phyloP scores from a whole-genome alignment of 305 asterid species.

The Plantago lanceolata region DNA sequence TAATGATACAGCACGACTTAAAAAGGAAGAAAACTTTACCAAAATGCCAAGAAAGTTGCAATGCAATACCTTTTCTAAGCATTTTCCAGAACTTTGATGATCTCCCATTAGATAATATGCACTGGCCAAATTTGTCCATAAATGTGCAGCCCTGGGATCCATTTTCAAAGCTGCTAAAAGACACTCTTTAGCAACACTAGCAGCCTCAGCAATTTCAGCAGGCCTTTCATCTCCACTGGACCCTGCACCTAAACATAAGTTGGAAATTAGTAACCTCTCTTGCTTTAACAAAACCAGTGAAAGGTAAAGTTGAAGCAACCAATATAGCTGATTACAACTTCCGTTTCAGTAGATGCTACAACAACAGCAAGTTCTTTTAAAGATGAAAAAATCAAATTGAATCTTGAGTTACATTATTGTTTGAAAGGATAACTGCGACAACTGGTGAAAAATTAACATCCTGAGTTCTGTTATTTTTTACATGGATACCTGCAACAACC shows the following conservation, averaged over 20 bases:
- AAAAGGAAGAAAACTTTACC: conserved; percentile 1
- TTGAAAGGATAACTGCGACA: conserved; percentile 55
- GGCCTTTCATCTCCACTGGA: conserved; percentile 55
- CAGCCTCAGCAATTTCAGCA: conserved; percentile 51
- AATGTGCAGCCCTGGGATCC: conserved; percentile 82
- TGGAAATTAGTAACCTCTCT: conserved; percentile 14
- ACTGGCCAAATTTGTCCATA: conserved; percentile 87
- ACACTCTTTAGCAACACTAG: conserved; percentile 79
- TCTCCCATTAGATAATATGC: conserved; percentile 83
- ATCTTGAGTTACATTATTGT: conserved; percentile 13
- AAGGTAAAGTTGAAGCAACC: conserved; percentile 9
- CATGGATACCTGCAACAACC: conserved; percentile 49
- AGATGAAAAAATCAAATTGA: conserved; percentile 5
- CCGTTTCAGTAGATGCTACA: background rate
- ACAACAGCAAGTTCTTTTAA: conserved; percentile 12
- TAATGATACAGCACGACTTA: no score
- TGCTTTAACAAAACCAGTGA: conserved; percentile 1
- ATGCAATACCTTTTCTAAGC: conserved; percentile 73
- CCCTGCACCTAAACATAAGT: conserved; percentile 57
- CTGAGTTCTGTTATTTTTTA: no score
- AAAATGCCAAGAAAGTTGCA: background rate
- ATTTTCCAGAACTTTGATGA: conserved; percentile 70
- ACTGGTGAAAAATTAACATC: conserved; percentile 25
- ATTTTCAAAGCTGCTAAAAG: conserved; percentile 76
- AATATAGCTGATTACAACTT: conserved; percentile 19